Conservation (phyloP, 1,139 yeast genomes). For the Pneumocystis sp. region DNA sequence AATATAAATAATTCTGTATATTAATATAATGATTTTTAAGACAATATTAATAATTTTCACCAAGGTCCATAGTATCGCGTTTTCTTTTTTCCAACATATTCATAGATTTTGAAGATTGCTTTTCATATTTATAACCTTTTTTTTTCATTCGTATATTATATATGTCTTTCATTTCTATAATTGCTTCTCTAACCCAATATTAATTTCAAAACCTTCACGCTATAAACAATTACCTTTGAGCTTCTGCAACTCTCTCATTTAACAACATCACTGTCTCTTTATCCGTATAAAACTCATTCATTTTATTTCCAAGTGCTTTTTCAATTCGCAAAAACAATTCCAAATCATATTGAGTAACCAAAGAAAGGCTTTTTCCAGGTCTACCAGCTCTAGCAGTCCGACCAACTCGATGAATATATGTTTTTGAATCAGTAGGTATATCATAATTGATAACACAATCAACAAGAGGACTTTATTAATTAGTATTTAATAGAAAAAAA, state of each 20-base stretch:
- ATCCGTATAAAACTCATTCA: conserved; percentile 68
- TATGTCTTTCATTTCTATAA: conserved; percentile 61
- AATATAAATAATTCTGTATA: background rate
- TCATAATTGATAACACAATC: conserved; percentile 88
- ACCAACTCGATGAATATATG: conserved; percentile 93
- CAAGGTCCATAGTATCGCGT: conserved; percentile 18
- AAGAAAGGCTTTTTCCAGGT: conserved; percentile 78
- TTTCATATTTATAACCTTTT: conserved; percentile 23
- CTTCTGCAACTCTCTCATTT: conserved; percentile 80
- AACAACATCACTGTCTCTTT: conserved; percentile 63
- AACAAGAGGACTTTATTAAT: conserved; percentile 44
- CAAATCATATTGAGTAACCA: conserved; percentile 88
- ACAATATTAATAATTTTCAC: conserved; percentile 10
- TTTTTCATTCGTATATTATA: conserved; percentile 35
- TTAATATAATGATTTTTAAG: background rate
- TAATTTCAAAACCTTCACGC: background rate
- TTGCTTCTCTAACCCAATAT: conserved; percentile 48
- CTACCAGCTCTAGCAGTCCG: conserved; percentile 98
- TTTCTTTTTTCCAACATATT: conserved; percentile 10
- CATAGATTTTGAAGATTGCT: conserved; percentile 2
- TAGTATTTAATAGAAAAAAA: background rate
- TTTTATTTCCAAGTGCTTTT: conserved; percentile 47
- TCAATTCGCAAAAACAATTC: conserved; percentile 81
- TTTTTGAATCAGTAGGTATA: conserved; percentile 95
- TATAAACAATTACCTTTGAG: conserved; percentile 28